Evolutionary conservation across 768 basidiomycete species (phyloP).

Genomic region (Agaricus blazei): DNA sequence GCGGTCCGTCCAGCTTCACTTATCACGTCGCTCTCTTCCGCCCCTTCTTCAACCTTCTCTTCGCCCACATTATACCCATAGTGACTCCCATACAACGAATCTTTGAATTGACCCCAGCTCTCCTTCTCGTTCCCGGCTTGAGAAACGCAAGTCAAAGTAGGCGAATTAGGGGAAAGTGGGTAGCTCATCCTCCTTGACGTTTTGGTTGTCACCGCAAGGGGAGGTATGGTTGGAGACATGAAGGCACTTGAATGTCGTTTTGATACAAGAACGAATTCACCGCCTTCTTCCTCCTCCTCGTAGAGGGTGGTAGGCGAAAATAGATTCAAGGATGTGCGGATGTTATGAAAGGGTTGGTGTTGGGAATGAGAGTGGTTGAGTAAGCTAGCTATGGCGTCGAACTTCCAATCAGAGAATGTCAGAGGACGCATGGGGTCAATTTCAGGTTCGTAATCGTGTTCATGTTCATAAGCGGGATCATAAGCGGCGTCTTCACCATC

Average conservation of each 20-base stretch:
- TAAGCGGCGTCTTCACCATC: too few species aligned
- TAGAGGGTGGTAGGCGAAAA: conserved; percentile 26
- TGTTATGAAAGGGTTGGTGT: conserved; percentile 16
- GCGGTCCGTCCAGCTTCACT: conserved; percentile 29
- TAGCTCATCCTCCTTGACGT: conserved; percentile 42
- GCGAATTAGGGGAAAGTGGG: conserved; percentile 60
- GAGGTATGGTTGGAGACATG: conserved; percentile 22
- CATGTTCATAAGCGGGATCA: conserved; percentile 43
- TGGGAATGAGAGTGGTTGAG: conserved; percentile 24
- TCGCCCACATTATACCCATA: conserved; percentile 15
- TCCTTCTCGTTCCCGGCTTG: too few species aligned
- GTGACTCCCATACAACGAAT: too few species aligned
- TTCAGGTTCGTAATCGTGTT: conserved; percentile 22
- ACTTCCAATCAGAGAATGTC: conserved; percentile 80
- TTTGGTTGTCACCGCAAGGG: conserved; percentile 15
- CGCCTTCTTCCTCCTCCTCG: conserved; percentile 19
- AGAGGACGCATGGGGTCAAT: conserved; percentile 43
- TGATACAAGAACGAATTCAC: background rate
- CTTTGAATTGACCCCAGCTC: too few species aligned
- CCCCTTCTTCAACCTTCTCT: conserved; percentile 11
- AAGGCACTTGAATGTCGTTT: conserved; percentile 19
- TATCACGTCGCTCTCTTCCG: conserved; percentile 34
- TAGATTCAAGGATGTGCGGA: conserved; percentile 25
- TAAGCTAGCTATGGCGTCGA: conserved; percentile 69
- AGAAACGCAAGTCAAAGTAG: conserved; percentile 27